Evolutionary conservation across 1,139 yeast genomes (phyloP), one percentile per base, ranked within the genome.

Genomic region (Pichia inconspicua): DNA sequence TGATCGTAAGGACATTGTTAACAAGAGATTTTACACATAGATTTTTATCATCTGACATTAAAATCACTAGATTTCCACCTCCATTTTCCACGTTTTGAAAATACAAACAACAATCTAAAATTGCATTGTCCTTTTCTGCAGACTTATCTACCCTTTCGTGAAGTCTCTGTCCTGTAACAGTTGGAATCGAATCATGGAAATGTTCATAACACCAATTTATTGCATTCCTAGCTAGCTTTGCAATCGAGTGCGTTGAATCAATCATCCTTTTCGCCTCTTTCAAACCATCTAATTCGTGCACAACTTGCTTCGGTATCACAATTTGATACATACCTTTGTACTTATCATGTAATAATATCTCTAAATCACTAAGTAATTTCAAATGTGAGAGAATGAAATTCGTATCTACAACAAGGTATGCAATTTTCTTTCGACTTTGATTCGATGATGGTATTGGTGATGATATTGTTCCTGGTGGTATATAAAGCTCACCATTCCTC

Each of bases 21-120:
- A 82, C 65, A 46, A 89, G 68, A 0, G 96, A 95, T 62, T 84
- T 85, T 53, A 77, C 66, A 62, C 96, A 87, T 22, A 90, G 69
- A 61, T 89, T 89, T 56, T 82, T 83, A 62, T 90, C 97, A 62
- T 89, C 85, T 0, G 96, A 83, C 46, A 88, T 59, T 32, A 86
- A 64, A 5, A 88, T 75, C 5, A 83, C 83, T 45, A 87, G 67
- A 41, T 73, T 68, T 17, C 61, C 52, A 14, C 72, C 62, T 25
- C 59, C 55, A 27, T 62, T 64, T 52, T 47, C 62, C 7, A 47
- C 40, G 36, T 43, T 46, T 53, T 75, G 72, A 52, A 82, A 80
- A 60, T 74, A 89, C 30, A 84, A 59, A 58, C 95, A 84, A 61
- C 96, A 88, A 64, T 90, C 97, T 36, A 89, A 65, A 52, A 90